Percentiles rank a stretch among this genome's conserved stretches.
Conservation (phyloP, 1,284 basidiomycete genomes). For the Serendipita sp. region DNA sequence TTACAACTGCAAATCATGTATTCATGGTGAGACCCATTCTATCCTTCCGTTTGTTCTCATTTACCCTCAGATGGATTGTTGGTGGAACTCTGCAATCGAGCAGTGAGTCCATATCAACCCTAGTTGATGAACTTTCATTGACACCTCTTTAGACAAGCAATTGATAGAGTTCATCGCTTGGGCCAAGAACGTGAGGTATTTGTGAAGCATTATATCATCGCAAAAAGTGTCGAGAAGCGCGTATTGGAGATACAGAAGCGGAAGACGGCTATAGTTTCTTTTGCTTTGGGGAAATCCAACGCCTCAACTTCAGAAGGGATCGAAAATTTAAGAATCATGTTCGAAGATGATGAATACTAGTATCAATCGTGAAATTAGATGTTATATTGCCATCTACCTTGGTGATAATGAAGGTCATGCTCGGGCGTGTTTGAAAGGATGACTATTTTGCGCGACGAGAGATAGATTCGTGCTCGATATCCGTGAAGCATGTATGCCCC, state of each 20-base stretch:
- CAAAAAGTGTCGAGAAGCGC: slow-evolving; percentile 63
- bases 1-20: slow-evolving; percentile 67
- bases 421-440: no score
- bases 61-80: slow-evolving; percentile 73
- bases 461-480: no score
- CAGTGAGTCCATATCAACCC: slow-evolving; percentile 52
- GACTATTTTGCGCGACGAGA: no score
- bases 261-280: slow-evolving; percentile 73
- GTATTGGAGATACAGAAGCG: slow-evolving; percentile 81
- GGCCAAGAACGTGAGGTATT: slow-evolving; percentile 77
- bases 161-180: slow-evolving; percentile 69
- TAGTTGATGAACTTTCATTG: slow-evolving; percentile 15
- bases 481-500: no score
- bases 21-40: slow-evolving; percentile 52
- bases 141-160: slow-evolving; percentile 31
- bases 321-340: slow-evolving; percentile 66
- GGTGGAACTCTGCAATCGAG: slow-evolving; percentile 88
- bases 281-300: slow-evolving; percentile 35
- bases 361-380: no score
- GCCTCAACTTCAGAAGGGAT: slow-evolving; percentile 37
- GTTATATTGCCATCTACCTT: no score
- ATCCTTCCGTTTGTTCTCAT: not conserved
- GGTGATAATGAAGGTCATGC: no score
- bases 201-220: slow-evolving; percentile 78
- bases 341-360: slow-evolving; percentile 28